Evolutionary conservation across 1,284 basidiomycete genomes (phyloP).

Genomic region (Boletus mariae): DNA sequence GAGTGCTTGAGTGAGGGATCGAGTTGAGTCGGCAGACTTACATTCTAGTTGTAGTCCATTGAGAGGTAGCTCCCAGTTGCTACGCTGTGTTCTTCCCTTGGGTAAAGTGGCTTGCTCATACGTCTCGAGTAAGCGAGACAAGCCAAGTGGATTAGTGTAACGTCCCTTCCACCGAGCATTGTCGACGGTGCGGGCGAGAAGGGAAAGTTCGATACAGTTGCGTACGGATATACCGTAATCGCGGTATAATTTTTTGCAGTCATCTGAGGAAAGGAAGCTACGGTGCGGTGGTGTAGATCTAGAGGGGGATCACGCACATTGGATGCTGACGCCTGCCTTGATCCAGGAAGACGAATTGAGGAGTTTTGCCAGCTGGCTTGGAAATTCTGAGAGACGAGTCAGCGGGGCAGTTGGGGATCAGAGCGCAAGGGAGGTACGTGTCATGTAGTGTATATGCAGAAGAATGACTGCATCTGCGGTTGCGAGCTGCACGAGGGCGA

Average conservation of each 20-base stretch:
- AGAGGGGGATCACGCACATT: slow-evolving; percentile 40
- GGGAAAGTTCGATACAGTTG: slow-evolving; percentile 63
- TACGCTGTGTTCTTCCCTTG: slow-evolving; percentile 59
- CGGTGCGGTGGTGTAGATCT: not conserved
- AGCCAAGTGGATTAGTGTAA: slow-evolving; percentile 52
- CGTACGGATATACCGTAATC: slow-evolving; percentile 50
- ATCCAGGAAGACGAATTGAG: slow-evolving; percentile 47
- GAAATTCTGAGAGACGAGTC: slow-evolving; percentile 45
- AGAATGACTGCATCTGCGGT: slow-evolving; percentile 51
- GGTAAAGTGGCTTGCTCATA: slow-evolving; percentile 50
- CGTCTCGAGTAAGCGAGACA: slow-evolving; percentile 55
- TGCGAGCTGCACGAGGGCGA: slow-evolving; percentile 69
- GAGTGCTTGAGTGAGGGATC: not conserved
- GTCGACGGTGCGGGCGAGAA: slow-evolving; percentile 66
- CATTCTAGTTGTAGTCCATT: slow-evolving; percentile 51
- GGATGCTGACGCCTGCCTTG: slow-evolving; percentile 72
- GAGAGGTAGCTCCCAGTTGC: slow-evolving; percentile 63
- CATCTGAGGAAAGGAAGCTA: slow-evolving; percentile 40
- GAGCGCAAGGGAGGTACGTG: slow-evolving; percentile 36
- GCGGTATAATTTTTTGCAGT: slow-evolving; percentile 57
- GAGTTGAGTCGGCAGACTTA: slow-evolving; percentile 33
- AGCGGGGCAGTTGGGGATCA: not conserved
- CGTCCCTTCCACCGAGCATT: slow-evolving; percentile 65
- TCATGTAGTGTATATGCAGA: slow-evolving; percentile 62
- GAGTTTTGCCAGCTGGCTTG: slow-evolving; percentile 45